phyloP scores from a whole-genome alignment of 148 eudicot genomes.

The Dysphania ambrosioides region DNA sequence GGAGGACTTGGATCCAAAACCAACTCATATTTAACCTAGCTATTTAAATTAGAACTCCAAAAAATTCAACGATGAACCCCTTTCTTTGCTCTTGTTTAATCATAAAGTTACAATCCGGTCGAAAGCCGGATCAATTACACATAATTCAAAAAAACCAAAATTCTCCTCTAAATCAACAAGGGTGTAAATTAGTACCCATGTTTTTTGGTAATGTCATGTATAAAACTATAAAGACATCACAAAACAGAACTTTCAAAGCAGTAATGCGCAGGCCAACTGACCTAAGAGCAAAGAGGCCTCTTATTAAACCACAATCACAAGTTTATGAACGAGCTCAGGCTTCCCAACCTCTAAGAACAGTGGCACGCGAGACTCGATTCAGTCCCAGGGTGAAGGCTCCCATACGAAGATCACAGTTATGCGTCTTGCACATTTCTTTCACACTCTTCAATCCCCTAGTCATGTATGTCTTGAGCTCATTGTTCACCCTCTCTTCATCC shows the following conservation, averaged over 20 bases:
- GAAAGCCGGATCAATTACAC: slow-evolving; percentile 21
- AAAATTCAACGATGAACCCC: background rate
- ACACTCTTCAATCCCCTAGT: slow-evolving; percentile 65
- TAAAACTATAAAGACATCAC: background rate
- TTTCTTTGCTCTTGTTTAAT: background rate
- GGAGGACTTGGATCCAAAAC: too few species aligned
- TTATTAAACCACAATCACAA: background rate
- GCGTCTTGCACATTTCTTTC: slow-evolving; percentile 84
- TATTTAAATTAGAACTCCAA: too few species aligned
- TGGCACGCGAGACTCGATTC: slow-evolving; percentile 92
- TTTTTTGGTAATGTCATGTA: background rate
- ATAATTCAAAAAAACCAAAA: background rate
- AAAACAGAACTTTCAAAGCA: background rate
- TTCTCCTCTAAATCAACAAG: slow-evolving; percentile 7
- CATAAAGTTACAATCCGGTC: slow-evolving; percentile 25
- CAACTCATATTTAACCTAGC: too few species aligned
- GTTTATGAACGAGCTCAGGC: slow-evolving; percentile 41
- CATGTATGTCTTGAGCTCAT: slow-evolving; percentile 84
- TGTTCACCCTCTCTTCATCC: slow-evolving; percentile 91
- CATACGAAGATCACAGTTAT: slow-evolving; percentile 91
- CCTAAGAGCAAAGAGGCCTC: background rate
- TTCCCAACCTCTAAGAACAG: slow-evolving; percentile 97
- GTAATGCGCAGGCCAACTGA: background rate
- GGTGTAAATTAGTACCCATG: background rate
- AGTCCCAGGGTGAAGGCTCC: slow-evolving; percentile 93